A percentile compares a stretch with the other conserved stretches of the same genome.
Evolutionary conservation across 345 rosid genomes (phyloP).

Genomic region (Hirschfeldia incana): DNA sequence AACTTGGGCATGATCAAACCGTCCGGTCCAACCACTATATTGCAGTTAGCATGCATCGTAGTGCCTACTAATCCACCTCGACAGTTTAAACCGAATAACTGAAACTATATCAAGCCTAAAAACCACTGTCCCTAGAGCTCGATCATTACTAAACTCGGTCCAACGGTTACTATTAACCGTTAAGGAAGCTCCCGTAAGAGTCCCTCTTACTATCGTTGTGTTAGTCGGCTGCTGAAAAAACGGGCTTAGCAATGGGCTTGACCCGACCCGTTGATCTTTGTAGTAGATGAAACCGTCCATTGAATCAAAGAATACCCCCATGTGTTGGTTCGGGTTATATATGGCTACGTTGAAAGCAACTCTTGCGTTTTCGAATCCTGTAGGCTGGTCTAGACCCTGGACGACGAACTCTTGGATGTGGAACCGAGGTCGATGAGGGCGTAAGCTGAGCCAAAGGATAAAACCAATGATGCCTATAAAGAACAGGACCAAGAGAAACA

Average conservation of each 20-base stretch:
- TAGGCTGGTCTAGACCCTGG: constrained; percentile 53
- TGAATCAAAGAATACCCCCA: constrained; percentile 59
- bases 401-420: constrained; percentile 51
- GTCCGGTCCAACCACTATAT: constrained; percentile 55
- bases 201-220: constrained; percentile 46
- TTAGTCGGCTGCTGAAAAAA: constrained; percentile 74
- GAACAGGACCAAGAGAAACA: constrained; percentile 54
- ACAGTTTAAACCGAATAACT: constrained; percentile 59
- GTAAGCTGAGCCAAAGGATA: constrained; percentile 76
- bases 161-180: constrained; percentile 57
- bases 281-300: constrained; percentile 60
- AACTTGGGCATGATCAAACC: constrained; percentile 55
- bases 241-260: constrained; percentile 43
- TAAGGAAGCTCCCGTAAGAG: constrained; percentile 59
- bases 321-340: constrained; percentile 68
- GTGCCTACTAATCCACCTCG: constrained; percentile 56
- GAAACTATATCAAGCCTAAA: constrained; percentile 69
- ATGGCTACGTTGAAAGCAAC: constrained; percentile 63
- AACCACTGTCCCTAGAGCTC: constrained; percentile 50
- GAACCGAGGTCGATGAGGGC: constrained; percentile 85
- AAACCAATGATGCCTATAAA: constrained; percentile 54
- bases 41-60: constrained; percentile 74
- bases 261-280: constrained; percentile 59
- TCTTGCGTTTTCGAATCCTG: constrained; percentile 58
- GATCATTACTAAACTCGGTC: constrained; percentile 67